A percentile compares a stretch with the other conserved stretches of the same genome.
phyloP scores from a whole-genome alignment of 2,329 filamentous ascomycete species.

The Tolypocladium tropicale region DNA sequence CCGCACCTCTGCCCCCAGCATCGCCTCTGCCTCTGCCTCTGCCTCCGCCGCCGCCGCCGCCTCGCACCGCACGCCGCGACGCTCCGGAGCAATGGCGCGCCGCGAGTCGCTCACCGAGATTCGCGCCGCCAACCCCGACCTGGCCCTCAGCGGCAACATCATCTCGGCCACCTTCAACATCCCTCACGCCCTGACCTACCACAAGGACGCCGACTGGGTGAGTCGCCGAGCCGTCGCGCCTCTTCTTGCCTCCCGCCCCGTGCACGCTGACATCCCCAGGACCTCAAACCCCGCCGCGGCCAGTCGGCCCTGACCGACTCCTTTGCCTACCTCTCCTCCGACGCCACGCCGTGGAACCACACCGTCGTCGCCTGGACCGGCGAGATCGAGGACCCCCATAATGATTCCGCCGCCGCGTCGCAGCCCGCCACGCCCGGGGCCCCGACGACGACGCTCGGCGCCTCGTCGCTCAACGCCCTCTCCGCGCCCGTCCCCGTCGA shows the following conservation, averaged over 20 bases:
- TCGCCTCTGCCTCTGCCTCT: neutral
- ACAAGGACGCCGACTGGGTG: conserved; percentile 51
- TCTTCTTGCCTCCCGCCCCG: neutral
- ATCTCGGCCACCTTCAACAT: conserved; percentile 57
- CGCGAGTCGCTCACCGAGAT: conserved; percentile 45
- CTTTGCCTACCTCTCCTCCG: conserved; percentile 78
- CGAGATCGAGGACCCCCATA: conserved; percentile 54
- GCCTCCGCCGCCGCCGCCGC: neutral
- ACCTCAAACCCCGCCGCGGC: conserved; percentile 67
- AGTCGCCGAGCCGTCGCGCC: conserved; percentile 12
- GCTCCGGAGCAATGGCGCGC: conserved; percentile 26
- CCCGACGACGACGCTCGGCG: conserved; percentile 33
- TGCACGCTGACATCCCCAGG: conserved; percentile 32
- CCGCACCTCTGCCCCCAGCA: neutral
- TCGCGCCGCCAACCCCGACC: conserved; percentile 43
- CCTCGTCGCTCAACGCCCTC: conserved; percentile 56
- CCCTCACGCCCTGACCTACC: conserved; percentile 48
- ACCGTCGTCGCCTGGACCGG: conserved; percentile 92
- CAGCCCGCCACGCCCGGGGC: conserved; percentile 32
- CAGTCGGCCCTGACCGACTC: conserved; percentile 91
- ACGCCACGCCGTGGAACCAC: conserved; percentile 78
- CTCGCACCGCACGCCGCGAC: neutral
- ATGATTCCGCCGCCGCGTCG: conserved; percentile 33
- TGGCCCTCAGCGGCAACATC: conserved; percentile 52
- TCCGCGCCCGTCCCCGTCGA: conserved; percentile 73